These are phyloP conservation scores for Paratinospora sagittata DNA, from an alignment of 164 flowering plant species.

Conservation along the genomic window DNA sequence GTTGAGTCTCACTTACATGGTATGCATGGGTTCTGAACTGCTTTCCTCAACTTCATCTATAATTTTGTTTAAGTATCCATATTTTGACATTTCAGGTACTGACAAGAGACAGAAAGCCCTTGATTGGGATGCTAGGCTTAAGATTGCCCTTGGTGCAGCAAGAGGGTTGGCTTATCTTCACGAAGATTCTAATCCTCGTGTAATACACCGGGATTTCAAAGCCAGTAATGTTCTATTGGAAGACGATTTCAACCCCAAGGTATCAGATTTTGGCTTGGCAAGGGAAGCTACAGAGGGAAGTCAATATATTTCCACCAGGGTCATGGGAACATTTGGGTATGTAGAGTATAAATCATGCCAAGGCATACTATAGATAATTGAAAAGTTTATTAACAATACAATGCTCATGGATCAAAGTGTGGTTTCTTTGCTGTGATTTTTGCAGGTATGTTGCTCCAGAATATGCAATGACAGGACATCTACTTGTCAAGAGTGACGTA, in stretches of 20 bases:
- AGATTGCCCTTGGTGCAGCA: constrained; percentile 97
- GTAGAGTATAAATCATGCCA: neutral
- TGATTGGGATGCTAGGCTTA: constrained; percentile 93
- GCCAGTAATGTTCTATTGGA: constrained; percentile 87
- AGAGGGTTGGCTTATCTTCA: constrained; percentile 98
- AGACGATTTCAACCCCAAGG: constrained; percentile 91
- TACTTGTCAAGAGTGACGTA: constrained; percentile 92
- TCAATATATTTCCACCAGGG: constrained; percentile 67
- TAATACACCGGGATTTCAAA: constrained; percentile 96
- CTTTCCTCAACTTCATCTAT: too few relatives aligned
- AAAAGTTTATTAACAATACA: too few relatives aligned
- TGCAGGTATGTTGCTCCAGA: constrained; percentile 87
- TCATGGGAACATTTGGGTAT: constrained; percentile 91
- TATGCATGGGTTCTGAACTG: constrained; percentile 36
- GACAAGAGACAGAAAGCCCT: constrained; percentile 61
- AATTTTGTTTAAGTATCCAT: neutral
- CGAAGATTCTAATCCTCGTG: constrained; percentile 96
- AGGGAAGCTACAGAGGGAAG: constrained; percentile 82
- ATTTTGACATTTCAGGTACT: constrained; percentile 45
- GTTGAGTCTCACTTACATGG: constrained; percentile 98
- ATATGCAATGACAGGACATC: constrained; percentile 47
- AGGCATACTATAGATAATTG: neutral
- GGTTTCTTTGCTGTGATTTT: constrained; percentile 10
- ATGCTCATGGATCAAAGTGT: neutral
- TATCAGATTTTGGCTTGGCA: constrained; percentile 97